Base-by-base conservation (phyloP, 257 asterid genomes). In the Penstemon newberryi region DNA sequence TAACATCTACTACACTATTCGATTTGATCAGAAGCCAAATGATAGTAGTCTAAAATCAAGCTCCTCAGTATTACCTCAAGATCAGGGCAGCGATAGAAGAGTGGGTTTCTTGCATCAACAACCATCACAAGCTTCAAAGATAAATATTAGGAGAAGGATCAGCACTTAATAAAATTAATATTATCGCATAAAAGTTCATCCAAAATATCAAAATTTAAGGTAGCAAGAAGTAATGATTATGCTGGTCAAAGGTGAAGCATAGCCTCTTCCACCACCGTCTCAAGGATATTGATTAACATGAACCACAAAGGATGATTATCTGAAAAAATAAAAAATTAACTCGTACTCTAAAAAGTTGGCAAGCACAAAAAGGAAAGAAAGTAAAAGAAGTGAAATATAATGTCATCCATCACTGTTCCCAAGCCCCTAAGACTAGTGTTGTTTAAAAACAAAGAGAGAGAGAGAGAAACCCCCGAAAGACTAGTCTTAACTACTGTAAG, bases 51-150 rank as follows among this genome's bases (percentile, higher is more conserved):
- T 63, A 45, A 44, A 60, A 66, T 12, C 52, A 7, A 63, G 61
- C 47, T 62, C 25, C 59, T 25, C 41, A 46, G 41, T 33, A 73
- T 81, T 83, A 93, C 99, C 97, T 93, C 99, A 70, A 93, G 89
- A 82, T 93, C 99, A 69, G 99, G 95, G 82, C 97, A 93, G 50
- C 96, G 96, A 73, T 93, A 93, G 72, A 93, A 93, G 69, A 93
- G 89, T 3, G 99, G 99, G 78, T 93, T 87, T 73, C 99, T 84
- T 53, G 99, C 96, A 83, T 93, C 99, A 83, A 93, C 99, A 74
- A 93, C 97, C 95, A 87, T 90, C 73, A 90, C 97, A 73, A 93
- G 84, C 98, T 92, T 81, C 70, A 66, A 54, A 57, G 61, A 73
- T 56, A 59, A 50, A 72, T 65, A 77, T 71, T 40, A 51, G 69